Conservation (phyloP, 2,329 filamentous ascomycete species). For the Penicillium freii region DNA sequence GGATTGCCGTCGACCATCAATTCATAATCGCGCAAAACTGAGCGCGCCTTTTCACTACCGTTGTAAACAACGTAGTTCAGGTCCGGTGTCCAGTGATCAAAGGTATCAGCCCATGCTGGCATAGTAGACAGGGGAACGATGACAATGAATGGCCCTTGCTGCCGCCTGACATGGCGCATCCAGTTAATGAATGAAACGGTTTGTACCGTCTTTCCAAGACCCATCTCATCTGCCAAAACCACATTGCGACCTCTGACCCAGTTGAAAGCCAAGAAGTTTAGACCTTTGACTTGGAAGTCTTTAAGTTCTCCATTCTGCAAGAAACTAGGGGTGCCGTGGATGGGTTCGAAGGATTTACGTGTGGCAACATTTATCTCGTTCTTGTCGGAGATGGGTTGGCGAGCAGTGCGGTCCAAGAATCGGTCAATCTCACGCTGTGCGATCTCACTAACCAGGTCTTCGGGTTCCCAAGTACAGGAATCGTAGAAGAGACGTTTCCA, state of each 20-base stretch:
- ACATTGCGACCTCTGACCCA: slow-evolving; percentile 95
- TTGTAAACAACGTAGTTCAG: slow-evolving; percentile 97
- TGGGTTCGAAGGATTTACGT: slow-evolving; percentile 67
- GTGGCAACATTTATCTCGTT: slow-evolving; percentile 73
- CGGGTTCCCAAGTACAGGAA: slow-evolving; percentile 88
- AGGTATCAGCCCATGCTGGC: slow-evolving; percentile 96
- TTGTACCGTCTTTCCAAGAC: slow-evolving; percentile 95
- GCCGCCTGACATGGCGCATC: slow-evolving; percentile 82
- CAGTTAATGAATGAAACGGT: slow-evolving; percentile 96
- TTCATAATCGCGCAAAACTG: slow-evolving; percentile 86
- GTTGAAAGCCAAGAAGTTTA: slow-evolving; percentile 95
- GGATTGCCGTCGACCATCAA: slow-evolving; percentile 81
- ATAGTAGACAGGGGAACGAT: slow-evolving; percentile 97
- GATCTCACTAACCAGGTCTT: slow-evolving; percentile 69
- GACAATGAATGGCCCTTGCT: slow-evolving; percentile 93
- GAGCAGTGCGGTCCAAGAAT: slow-evolving; percentile 78
- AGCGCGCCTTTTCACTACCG: slow-evolving; percentile 80
- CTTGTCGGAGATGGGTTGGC: slow-evolving; percentile 76
- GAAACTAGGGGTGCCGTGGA: slow-evolving; percentile 81
- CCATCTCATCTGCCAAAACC: slow-evolving; percentile 98
- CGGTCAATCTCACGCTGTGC: slow-evolving; percentile 90
- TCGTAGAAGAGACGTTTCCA: slow-evolving; percentile 96
- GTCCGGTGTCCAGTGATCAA: slow-evolving; percentile 93
- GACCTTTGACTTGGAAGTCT: slow-evolving; percentile 86
- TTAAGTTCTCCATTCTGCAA: slow-evolving; percentile 81